phyloP scores from a whole-genome alignment of 768 basidiomycete genomes.

The Rhodosporidiobolus odoratus region DNA sequence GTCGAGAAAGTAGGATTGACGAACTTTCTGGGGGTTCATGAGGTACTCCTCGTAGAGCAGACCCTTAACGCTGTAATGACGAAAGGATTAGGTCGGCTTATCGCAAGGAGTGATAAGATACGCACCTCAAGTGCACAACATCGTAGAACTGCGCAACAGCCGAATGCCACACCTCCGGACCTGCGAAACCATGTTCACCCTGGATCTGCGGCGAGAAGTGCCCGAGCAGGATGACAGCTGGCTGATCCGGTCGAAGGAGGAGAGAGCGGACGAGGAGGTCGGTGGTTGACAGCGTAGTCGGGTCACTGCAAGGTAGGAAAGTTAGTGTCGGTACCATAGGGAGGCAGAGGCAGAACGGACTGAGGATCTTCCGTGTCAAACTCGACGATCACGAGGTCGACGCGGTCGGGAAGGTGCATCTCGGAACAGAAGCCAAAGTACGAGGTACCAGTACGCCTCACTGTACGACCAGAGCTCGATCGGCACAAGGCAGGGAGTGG shows the following conservation, averaged over 20 bases:
- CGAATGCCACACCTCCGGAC: constrained; percentile 83
- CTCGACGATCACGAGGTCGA: constrained; percentile 91
- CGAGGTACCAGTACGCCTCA: constrained; percentile 80
- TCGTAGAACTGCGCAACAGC: constrained; percentile 96
- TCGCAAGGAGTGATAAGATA: background rate
- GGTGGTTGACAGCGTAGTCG: constrained; percentile 69
- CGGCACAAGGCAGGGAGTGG: background rate
- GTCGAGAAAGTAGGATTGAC: constrained; percentile 71
- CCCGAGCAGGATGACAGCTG: constrained; percentile 88
- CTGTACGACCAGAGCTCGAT: constrained; percentile 42
- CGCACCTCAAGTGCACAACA: constrained; percentile 75
- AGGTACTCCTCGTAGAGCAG: constrained; percentile 78
- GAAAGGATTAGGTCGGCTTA: background rate
- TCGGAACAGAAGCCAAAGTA: constrained; percentile 93
- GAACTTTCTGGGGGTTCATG: constrained; percentile 58
- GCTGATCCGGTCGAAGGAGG: constrained; percentile 80
- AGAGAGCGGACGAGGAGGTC: constrained; percentile 88
- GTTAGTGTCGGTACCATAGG: background rate
- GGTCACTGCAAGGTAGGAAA: constrained; percentile 54
- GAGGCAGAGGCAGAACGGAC: constrained; percentile 52
- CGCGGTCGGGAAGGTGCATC: constrained; percentile 87
- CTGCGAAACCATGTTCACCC: constrained; percentile 70
- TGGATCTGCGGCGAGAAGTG: constrained; percentile 88
- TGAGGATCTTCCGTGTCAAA: constrained; percentile 84
- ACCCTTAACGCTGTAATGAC: constrained; percentile 61